A percentile compares a stretch with the other conserved stretches of the same genome.
Conservation (phyloP, 176 grass and related monocot genomes). For the Zizania latifolia region DNA sequence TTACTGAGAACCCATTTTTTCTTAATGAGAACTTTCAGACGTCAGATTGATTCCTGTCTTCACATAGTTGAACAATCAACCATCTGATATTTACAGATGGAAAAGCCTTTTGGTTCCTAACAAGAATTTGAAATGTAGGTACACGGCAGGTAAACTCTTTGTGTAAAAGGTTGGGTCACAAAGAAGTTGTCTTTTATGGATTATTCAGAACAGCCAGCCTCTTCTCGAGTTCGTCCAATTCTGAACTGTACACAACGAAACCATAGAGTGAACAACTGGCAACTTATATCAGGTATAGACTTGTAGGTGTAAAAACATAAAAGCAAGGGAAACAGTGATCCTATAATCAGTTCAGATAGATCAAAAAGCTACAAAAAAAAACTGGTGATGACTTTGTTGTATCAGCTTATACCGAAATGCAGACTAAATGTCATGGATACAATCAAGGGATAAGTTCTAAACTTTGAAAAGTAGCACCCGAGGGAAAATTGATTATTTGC, state of each 20-base stretch:
- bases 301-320: neutral
- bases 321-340: neutral
- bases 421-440: neutral
- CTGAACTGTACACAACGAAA: slow-evolving; percentile 50
- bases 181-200: slow-evolving; percentile 13
- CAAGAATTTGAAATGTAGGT: neutral
- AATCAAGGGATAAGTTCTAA: neutral
- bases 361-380: neutral
- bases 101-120: slow-evolving; percentile 6
- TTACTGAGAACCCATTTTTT: neutral
- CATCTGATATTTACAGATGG: slow-evolving; percentile 27
- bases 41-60: neutral
- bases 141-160: slow-evolving; percentile 1
- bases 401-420: neutral
- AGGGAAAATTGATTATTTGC: too few relatives aligned
- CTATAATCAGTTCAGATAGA: neutral
- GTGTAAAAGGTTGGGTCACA: neutral
- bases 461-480: neutral
- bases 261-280: slow-evolving; percentile 1
- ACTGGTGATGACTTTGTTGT: neutral
- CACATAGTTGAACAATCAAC: neutral
- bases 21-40: neutral
- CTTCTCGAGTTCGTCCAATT: slow-evolving; percentile 70
- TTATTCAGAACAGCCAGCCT: slow-evolving; percentile 72
- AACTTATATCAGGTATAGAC: neutral